A percentile compares a stretch with the other conserved stretches of the same genome.
These are phyloP conservation scores for Paecilomyces dactylethromorphus DNA, from an alignment of 2,329 filamentous ascomycete species.

Conservation along the genomic window DNA sequence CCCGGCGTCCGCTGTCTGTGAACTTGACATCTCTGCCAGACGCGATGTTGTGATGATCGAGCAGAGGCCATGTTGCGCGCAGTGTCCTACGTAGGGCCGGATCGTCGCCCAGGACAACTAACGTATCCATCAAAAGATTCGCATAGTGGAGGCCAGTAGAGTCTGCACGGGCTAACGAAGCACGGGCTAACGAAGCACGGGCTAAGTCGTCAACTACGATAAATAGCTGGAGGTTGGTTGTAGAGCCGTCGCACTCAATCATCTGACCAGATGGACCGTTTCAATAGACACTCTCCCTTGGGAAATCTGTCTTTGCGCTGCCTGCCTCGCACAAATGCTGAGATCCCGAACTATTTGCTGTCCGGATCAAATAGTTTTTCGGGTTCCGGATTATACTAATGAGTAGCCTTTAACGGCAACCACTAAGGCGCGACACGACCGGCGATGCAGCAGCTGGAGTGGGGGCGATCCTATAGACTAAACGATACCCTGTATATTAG, in stretches of 20 bases:
- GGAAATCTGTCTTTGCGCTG: too few species aligned
- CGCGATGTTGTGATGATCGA: background rate
- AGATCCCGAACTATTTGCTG: too few species aligned
- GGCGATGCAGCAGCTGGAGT: background rate
- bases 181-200: background rate
- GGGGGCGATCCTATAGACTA: background rate
- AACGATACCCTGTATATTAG: background rate
- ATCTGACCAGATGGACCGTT: background rate
- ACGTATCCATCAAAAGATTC: background rate
- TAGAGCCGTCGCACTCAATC: background rate
- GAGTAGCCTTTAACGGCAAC: too few species aligned
- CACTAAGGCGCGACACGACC: too few species aligned
- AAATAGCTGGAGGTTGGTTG: background rate
- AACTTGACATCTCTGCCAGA: background rate
- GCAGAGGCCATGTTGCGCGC: background rate
- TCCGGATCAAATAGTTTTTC: too few species aligned
- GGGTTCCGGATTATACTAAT: too few species aligned
- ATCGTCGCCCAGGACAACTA: background rate
- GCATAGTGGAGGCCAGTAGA: background rate
- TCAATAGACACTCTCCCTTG: too few species aligned
- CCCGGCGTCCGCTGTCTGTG: conserved; percentile 42
- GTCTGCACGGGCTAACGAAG: background rate
- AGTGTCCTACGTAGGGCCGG: background rate
- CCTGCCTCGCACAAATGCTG: too few species aligned
- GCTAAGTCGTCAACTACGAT: background rate